Base-by-base conservation (phyloP, 768 basidiomycete species). In the Guyanaporus albipodus region DNA sequence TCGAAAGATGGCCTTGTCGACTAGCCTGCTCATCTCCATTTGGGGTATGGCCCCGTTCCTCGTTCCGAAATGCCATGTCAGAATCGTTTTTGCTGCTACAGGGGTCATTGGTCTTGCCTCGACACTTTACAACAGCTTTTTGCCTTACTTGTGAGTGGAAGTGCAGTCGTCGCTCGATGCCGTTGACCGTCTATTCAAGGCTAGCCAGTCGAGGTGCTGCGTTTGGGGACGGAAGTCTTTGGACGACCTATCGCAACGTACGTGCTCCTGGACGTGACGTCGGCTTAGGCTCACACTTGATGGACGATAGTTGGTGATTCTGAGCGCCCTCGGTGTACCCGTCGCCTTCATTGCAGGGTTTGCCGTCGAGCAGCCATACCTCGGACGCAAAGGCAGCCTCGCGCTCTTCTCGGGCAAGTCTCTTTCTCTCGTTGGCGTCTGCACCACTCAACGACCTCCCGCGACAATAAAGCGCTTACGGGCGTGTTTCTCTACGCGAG, bases 211-310 rank as follows among this genome's bases (percentile, higher is more conserved):
- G 83, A 10, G 86, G 85, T 8, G 76, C 81, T 1, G 70, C 70
- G 26, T 87, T 87, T 44, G 85, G 85, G 12, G 86, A 87, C 50
- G 80, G 79, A 0, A 83, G 82, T 3, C 63, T 80, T 3, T 78
- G 84, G 55, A 82, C 78, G 52, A 84, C 85, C 1, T 90, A 88
- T 53, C 79, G 86, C 32, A 88, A 88, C 52, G 81, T 82, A 55
- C 8, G 73, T 44, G 6, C 21, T 17, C 14, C 4, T 22, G 6
- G 1, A 4, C 14, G 14, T 8, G 4, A 8, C 1, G 8, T 26
- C 10, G 6, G 4, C 17, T 12, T 28, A 1, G 15, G 31, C 40
- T 53, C 28, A 55, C 18, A 2, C 22, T 23, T 15, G 22, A n/a
- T 26, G 33, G 24, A 24, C 17, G 15, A 39, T 55, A 87, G 85